phyloP scores from a whole-genome alignment of 2,329 filamentous ascomycete species.

The Hysterium pulicare region DNA sequence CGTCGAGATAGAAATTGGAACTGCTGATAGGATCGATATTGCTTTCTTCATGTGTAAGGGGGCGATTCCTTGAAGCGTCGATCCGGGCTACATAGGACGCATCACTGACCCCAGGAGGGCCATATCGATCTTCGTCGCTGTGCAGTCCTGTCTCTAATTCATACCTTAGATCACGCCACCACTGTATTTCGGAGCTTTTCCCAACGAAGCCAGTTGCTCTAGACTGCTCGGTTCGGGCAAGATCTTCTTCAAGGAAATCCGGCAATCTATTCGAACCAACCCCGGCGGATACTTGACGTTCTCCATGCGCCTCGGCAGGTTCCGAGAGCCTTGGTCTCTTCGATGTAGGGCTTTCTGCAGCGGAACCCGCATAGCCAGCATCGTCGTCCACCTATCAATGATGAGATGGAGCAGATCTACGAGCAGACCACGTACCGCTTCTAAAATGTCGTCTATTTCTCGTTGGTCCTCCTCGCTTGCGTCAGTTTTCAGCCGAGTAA shows the following conservation, averaged over 20 bases:
- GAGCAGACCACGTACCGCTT: no score
- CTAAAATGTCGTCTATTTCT: no score
- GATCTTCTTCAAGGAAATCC: slow-evolving; percentile 22
- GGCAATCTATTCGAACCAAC: slow-evolving; percentile 23
- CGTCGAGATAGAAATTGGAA: slow-evolving; percentile 25
- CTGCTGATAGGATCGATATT: slow-evolving; percentile 10
- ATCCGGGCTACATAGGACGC: no score
- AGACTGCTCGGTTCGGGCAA: slow-evolving; percentile 16
- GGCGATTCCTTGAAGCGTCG: no score
- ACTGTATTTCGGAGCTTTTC: slow-evolving; percentile 22
- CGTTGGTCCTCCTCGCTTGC: neutral
- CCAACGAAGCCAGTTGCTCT: slow-evolving; percentile 25
- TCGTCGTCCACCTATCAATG: no score
- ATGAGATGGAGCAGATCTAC: no score
- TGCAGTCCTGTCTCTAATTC: no score
- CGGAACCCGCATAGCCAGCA: no score
- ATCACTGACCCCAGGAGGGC: no score
- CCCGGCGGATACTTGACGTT: slow-evolving; percentile 21
- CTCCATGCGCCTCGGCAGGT: slow-evolving; percentile 12
- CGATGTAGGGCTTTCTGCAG: no score
- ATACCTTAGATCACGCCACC: slow-evolving; percentile 26
- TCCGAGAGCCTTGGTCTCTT: slow-evolving; percentile 9
- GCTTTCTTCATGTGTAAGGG: neutral
- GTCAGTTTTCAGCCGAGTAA: neutral
- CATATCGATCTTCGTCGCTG: no score